Base-by-base conservation (phyloP, 1,284 basidiomycete genomes). In the Ceratobasidium sp. region DNA sequence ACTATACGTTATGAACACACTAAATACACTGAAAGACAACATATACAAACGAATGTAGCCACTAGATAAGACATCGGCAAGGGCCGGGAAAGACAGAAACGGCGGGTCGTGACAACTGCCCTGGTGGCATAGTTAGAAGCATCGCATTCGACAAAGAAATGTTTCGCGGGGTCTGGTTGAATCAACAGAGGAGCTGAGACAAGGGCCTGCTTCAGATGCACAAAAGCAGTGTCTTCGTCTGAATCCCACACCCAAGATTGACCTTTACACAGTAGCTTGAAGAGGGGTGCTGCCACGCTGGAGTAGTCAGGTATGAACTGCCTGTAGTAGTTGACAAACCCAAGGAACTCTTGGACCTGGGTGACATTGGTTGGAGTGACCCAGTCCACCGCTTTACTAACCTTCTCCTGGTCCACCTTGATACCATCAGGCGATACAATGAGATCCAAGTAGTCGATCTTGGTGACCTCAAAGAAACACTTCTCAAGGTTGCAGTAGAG, bases 401-500 rank as follows among this genome's bases (percentile, higher is more conserved):
- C 65, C 76, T 83, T 83, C 14, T 65, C 65, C 0, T 61, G 61
- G 46, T 79, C 78, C 80, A 81, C 80, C 0, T 22, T 80, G 83
- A 5, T 34, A 34, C 31, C 31, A 2, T 34, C 31, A 34, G 31
- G 31, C 3, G 31, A 34, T 6, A 34, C 31, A 34, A 34, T 34
- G 2, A 34, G 6, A 2, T 6, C 31, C 31, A 34, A 34, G 31
- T 34, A 34, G 6, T 80, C 78, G 22, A 76, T 74, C 8, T 68
- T 2, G 1, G 41, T 29, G 5, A 43, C n/a, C 61, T 76, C 53
- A 76, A 80, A 81, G 14, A 76, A 64, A 59, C 79, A 80, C 62
- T 81, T 81, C 27, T 65, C 58, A 0, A 74, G 9, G 31, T 80
- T 81, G 16, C 77, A 74, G 27, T 24, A 64, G n/a, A n/a, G n/a